Percentiles rank a stretch among this genome's conserved stretches.
Evolutionary conservation across 345 rosid species (phyloP).

Genomic region (Eucalyptus cloeziana): DNA sequence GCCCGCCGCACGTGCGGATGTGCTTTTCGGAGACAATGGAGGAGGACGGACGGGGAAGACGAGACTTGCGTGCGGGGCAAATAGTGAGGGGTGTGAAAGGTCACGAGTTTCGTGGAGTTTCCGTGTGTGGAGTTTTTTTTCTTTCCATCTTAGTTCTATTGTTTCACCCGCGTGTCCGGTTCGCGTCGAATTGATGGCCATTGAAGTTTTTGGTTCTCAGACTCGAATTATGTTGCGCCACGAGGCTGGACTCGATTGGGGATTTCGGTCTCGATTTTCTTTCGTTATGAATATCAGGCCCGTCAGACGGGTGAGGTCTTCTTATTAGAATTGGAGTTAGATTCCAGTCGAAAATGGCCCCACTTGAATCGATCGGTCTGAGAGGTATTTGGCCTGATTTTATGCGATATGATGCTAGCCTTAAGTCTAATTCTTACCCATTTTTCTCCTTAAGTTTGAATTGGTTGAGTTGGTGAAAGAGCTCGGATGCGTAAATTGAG

Average conservation of each 20-base stretch:
- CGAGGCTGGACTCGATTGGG: no score
- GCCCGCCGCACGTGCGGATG: not conserved
- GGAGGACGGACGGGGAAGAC: not conserved
- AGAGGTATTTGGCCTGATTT: accelerated
- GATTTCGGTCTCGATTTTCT: no score
- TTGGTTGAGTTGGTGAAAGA: not conserved
- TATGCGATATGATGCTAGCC: not conserved
- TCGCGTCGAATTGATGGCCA: not conserved
- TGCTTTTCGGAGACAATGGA: not conserved
- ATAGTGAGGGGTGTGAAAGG: not conserved
- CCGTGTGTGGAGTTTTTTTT: no score
- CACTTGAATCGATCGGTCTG: not conserved
- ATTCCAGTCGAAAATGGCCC: not conserved
- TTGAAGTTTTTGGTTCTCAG: not conserved
- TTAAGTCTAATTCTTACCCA: not conserved
- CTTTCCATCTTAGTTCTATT: not conserved
- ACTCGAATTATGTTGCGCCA: no score
- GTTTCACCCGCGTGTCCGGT: not conserved
- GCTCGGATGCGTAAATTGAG: not conserved
- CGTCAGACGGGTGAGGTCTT: accelerated
- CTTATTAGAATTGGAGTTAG: not conserved
- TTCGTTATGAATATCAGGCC: accelerated
- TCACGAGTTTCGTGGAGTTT: not conserved
- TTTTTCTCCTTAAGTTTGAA: not conserved
- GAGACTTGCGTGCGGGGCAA: not conserved